Evolutionary conservation across 306 rosid genomes (phyloP), one percentile per base, ranked within the genome.

Genomic region (Ceratonia siliqua): DNA sequence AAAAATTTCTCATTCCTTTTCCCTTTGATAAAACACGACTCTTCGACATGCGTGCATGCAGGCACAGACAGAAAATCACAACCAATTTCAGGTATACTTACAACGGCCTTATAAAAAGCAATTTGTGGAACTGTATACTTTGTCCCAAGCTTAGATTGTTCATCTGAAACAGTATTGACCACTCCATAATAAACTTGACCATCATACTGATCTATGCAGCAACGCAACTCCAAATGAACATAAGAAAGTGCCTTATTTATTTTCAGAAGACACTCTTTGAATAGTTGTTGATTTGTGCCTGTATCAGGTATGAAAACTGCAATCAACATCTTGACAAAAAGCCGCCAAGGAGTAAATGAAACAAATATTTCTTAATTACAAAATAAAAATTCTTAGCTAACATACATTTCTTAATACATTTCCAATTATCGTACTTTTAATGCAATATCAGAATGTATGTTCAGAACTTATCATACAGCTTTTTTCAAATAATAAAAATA

Each of bases 91-190:
- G 49, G 18, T 49, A 74, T 24, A 83, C 98, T 87, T 82, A 91
- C 98, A 81, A 91, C 82, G 38, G 98, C 96, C 81, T 94, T 94
- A 43, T 88, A 94, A 77, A 94, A 89, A 55, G 98, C 97, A 87
- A 91, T 91, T 81, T 94, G 97, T 0, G 90, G 92, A 84, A 91
- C 88, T 2, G 91, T 80, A 72, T 89, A 94, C 69, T 84, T 94
- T 0, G 98, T 91, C 42, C 98, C 98, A 15, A 94, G 79, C 80
- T 91, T 94, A 41, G 98, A 89, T 77, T 89, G 94, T 68, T 91
- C 96, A 32, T 94, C 98, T 0, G 97, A 89, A 64, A 91, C 84
- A 69, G 87, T 91, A 82, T 94, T 91, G 77, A 94, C 89, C 64
- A 91, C 89, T 27, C 98, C 98, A 62, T 89, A 94, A 78, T 89